A percentile compares a stretch with the other conserved stretches of the same genome.
phyloP scores from a whole-genome alignment of 176 grass and related monocot genomes.

The Calamus simplicifolius region DNA sequence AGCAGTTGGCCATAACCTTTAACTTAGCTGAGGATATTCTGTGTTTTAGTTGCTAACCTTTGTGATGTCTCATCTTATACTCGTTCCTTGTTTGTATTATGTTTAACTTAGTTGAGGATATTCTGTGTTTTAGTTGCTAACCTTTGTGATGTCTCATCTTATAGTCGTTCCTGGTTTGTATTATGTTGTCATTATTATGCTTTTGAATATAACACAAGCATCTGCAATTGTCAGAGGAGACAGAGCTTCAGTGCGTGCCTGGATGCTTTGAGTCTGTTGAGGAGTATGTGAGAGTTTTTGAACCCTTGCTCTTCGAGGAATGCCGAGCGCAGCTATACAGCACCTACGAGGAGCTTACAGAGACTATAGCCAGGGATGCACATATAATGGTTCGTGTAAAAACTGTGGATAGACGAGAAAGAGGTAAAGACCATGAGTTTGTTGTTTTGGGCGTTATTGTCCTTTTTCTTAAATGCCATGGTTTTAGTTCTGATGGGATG shows the following conservation, averaged over 20 bases:
- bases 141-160: too few relatives aligned
- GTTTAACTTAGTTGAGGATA: too few relatives aligned
- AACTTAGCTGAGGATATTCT: too few relatives aligned
- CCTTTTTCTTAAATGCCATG: too few relatives aligned
- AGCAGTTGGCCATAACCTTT: too few relatives aligned
- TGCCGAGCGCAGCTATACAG: constrained; percentile 94
- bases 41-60: too few relatives aligned
- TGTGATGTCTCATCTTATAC: too few relatives aligned
- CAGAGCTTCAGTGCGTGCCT: constrained; percentile 89
- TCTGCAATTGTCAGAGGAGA: constrained; percentile 60
- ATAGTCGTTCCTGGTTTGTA: not conserved
- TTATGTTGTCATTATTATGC: not conserved
- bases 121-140: too few relatives aligned
- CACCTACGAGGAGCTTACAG: constrained; percentile 84
- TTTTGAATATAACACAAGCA: not conserved
- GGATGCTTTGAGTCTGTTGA: constrained; percentile 85
- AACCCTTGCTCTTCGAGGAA: constrained; percentile 99
- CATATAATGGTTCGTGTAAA: constrained; percentile 74
- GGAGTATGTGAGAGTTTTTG: constrained; percentile 91
- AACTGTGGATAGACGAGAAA: constrained; percentile 80
- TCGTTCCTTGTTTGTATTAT: too few relatives aligned
- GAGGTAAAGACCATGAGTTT: constrained; percentile 37
- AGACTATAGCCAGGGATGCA: constrained; percentile 65
- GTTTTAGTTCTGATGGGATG: not conserved
- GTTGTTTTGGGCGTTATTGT: not conserved